Evolutionary conservation across 495 filamentous ascomycete genomes (phyloP), one percentile per base, ranked within the genome.

Genomic region (Rusavskia elegans): DNA sequence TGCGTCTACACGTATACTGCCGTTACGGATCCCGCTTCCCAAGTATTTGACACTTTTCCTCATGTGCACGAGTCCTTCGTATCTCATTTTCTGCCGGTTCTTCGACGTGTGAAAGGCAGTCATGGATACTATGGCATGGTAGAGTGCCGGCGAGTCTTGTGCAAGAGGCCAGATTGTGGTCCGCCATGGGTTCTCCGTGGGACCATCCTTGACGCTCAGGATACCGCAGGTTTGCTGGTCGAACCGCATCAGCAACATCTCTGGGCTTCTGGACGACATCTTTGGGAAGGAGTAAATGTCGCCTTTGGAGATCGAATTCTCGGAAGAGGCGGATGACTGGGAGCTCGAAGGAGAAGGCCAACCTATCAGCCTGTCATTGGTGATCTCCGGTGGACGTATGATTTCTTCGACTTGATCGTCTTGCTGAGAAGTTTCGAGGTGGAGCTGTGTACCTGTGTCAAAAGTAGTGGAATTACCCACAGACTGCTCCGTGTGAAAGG

Each of bases 111-210:
- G 85, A 60, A 87, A 89, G 2, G 81, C 80, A 3, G 85, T 81
- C 72, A 89, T 78, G 0, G 85, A 78, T 45, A 79, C 77, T 48
- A 89, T 76, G 8, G 85, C 85, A 69, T 88, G 79, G 49, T 80
- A 83, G n/a, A 89, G 63, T 2, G 82, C 82, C 1, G 83, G 78
- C 11, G 74, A 82, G 21, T 80, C 71, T 56, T 67, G 71, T 7
- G 81, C 83, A 37, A 89, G 57, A 0, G 84, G 85, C 82, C 82
- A 87, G 8, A 89, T 67, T 21, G 84, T 68, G 0, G 75, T 87
- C 37, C 82, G 72, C 85, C 85, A 89, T 2, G 84, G 84, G 57
- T 89, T 89, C 61, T 88, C 84, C 20, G 69, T 76, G 13, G 70
- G 72, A 0, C 84, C 85, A 64, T 88, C 84, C 55, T 79, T 79